Base-by-base conservation (phyloP, 1,284 basidiomycete genomes). In the Chalciporus sp. region DNA sequence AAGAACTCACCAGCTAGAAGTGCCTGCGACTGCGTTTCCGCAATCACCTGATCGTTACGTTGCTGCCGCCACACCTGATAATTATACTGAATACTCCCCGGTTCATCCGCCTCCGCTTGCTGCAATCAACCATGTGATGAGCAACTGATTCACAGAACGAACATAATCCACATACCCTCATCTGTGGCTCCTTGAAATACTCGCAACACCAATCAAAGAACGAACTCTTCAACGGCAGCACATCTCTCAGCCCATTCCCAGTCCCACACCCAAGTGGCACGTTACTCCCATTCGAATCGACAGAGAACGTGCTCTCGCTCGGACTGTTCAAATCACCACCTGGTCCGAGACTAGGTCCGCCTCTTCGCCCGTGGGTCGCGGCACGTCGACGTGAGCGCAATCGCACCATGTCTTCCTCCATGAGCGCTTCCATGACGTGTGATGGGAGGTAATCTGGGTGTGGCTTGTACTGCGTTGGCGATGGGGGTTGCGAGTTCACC, bases 101-200 rank as follows among this genome's bases (percentile, higher is more conserved):
- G 94, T 71, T 99, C 97, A 66, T 98, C 95, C 4, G 86, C 86
- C 70, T 99, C 96, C 17, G 92, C 86, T 81, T 95, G 90, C 92
- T 94, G 40, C 5, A 11, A 17, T 45, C 31, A 23, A 52, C 35
- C 37, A 29, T 28, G 19, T 55, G 20, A 51, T 61, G 44, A 68
- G 55, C 17, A 41, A 31, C 49, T 19, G 37, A 7, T 49, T 16
- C 47, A 51, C 45, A 56, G 42, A 53, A 53, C 41, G 45, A 52
- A 23, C 14, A 58, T 37, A 51, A 19, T 49, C 8, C 9, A 74
- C 86, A 63, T 64, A 94, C 92, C 76, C 93, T 88, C 95, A 98
- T 97, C 72, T 97, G 96, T 4, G 96, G 95, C 72, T 98, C 95
- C 58, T 92, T 95, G 77, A 98, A 99, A 71, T 98, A 98, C 69